Evolutionary conservation across 129 eudicot species (phyloP).

Genomic region (Oenanthe sinensis): DNA sequence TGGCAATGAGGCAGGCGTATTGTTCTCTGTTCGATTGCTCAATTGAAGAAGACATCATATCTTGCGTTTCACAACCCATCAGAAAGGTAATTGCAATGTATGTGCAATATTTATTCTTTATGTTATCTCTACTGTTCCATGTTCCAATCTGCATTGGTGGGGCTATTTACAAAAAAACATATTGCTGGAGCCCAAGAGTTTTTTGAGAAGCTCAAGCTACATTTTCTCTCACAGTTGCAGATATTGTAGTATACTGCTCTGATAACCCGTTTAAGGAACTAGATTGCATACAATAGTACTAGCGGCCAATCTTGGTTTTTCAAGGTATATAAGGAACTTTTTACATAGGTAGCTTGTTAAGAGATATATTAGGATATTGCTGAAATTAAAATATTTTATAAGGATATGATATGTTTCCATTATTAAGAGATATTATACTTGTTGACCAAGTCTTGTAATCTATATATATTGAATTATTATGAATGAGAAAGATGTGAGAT

Average conservation of each 20-base stretch:
- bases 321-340: not conserved
- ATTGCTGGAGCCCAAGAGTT: not conserved
- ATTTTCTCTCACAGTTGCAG: not conserved
- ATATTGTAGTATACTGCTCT: not conserved
- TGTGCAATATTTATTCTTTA: not conserved
- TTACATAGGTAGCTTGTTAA: not conserved
- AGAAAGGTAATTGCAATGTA: slow-evolving; percentile 36
- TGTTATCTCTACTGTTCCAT: not conserved
- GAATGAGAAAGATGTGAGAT: no score
- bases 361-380: no score
- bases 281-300: not conserved
- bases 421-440: no score
- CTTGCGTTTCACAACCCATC: slow-evolving; percentile 31
- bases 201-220: not conserved
- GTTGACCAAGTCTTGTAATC: no score
- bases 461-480: no score
- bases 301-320: not conserved
- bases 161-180: not conserved
- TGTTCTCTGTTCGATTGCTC: slow-evolving; percentile 47
- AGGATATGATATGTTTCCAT: no score
- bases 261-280: not conserved
- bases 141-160: not conserved
- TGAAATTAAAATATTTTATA: no score
- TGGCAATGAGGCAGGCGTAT: slow-evolving; percentile 55
- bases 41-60: slow-evolving; percentile 55